Conservation (phyloP, 2,329 filamentous ascomycete species). For the Cercospora janseana region DNA sequence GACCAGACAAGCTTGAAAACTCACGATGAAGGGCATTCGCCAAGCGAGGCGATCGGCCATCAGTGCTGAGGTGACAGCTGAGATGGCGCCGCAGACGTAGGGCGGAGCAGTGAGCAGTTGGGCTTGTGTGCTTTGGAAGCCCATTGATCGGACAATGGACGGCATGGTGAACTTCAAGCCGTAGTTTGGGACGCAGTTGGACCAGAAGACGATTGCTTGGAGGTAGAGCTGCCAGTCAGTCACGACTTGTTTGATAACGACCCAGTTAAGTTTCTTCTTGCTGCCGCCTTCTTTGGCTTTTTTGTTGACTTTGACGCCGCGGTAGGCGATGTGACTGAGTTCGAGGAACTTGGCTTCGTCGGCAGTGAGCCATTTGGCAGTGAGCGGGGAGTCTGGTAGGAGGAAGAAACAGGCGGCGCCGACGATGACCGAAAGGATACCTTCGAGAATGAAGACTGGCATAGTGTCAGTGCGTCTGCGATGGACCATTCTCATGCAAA, state of each 20-base stretch:
- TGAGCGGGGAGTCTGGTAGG: constrained; percentile 52
- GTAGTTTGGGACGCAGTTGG: constrained; percentile 30
- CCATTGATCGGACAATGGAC: constrained; percentile 50
- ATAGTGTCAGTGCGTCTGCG: background rate
- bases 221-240: constrained; percentile 32
- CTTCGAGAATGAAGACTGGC: constrained; percentile 46
- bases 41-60: constrained; percentile 36
- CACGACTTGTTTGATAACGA: constrained; percentile 23
- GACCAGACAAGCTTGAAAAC: constrained; percentile 29
- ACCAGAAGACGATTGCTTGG: constrained; percentile 29
- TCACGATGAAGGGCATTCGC: constrained; percentile 37
- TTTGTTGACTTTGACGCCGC: constrained; percentile 40
- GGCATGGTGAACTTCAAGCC: constrained; percentile 42
- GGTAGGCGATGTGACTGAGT: constrained; percentile 60
- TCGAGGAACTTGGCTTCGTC: constrained; percentile 63
- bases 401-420: constrained; percentile 53
- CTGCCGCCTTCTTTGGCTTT: constrained; percentile 18
- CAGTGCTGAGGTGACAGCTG: constrained; percentile 32
- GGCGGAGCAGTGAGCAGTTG: constrained; percentile 34
- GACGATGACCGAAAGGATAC: constrained; percentile 55
- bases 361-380: constrained; percentile 60
- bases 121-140: constrained; percentile 26
- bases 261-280: constrained; percentile 48
- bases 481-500: constrained; percentile 37
- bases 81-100: constrained; percentile 35